These are phyloP conservation scores for Magnolia sinica DNA, from an alignment of 164 flowering plant genomes.

Conservation along the genomic window DNA sequence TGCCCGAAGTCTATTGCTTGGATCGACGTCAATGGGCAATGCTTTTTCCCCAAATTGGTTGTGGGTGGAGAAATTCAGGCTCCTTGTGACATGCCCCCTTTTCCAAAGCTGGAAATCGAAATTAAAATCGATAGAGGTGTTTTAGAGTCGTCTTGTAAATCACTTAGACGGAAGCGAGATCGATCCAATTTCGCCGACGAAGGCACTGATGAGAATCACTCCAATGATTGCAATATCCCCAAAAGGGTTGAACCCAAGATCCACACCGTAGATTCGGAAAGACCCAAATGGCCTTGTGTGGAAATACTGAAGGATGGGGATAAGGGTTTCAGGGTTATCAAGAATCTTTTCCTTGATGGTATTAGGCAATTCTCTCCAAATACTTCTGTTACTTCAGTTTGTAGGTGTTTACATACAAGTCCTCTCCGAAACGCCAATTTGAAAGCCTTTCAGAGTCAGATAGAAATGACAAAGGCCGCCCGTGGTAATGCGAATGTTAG, in stretches of 20 bases:
- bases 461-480: slow-evolving; percentile 27
- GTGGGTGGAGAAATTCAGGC: not conserved
- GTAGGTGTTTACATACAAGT: slow-evolving; percentile 27
- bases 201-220: slow-evolving; percentile 18
- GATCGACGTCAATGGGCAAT: slow-evolving; percentile 17
- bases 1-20: slow-evolving; percentile 16
- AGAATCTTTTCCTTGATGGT: slow-evolving; percentile 28
- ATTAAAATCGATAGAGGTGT: not conserved
- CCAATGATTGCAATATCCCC: not conserved
- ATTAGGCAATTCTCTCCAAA: slow-evolving; percentile 17
- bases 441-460: slow-evolving; percentile 33
- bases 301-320: slow-evolving; percentile 27
- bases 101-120: slow-evolving; percentile 27
- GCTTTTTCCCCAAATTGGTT: slow-evolving; percentile 17
- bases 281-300: slow-evolving; percentile 31
- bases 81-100: not conserved
- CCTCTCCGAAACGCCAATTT: slow-evolving; percentile 31
- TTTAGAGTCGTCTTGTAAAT: not conserved
- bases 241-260: slow-evolving; percentile 8
- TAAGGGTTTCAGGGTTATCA: slow-evolving; percentile 12
- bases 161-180: slow-evolving; percentile 4
- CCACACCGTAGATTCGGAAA: not conserved
- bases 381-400: slow-evolving; percentile 29
- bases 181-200: slow-evolving; percentile 8
- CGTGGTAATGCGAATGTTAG: slow-evolving; percentile 35